Percentiles rank a stretch among this genome's conserved stretches.
Evolutionary conservation across 371 early-diverging fungal species (phyloP).

Genomic region (Haplosporangium sp.): DNA sequence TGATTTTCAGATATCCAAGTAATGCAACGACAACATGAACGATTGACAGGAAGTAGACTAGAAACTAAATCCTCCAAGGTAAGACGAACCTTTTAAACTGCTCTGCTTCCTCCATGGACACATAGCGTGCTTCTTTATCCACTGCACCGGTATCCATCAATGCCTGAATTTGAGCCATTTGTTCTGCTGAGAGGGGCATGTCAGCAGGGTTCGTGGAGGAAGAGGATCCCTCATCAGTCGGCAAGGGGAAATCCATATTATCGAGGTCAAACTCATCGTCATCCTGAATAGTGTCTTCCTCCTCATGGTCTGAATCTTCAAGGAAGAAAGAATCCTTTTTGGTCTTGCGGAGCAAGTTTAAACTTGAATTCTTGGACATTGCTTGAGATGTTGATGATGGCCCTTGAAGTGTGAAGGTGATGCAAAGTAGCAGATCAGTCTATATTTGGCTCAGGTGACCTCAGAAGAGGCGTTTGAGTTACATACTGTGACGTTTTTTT

Average conservation of each 20-base stretch:
- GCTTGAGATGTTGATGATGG: neutral
- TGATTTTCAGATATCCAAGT: neutral
- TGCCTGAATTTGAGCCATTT: constrained; percentile 42
- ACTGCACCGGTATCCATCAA: constrained; percentile 45
- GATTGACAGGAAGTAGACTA: no score
- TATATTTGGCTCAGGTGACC: neutral
- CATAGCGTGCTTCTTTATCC: constrained; percentile 39
- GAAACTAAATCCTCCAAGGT: neutral
- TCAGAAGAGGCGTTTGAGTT: no score
- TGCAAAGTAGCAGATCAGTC: neutral
- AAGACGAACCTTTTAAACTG: constrained; percentile 47
- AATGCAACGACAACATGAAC: neutral
- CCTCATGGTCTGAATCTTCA: constrained; percentile 37
- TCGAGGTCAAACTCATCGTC: constrained; percentile 69
- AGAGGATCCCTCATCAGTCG: constrained; percentile 47
- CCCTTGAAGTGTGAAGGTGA: neutral
- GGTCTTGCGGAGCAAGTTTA: constrained; percentile 46
- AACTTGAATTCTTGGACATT: constrained; percentile 49
- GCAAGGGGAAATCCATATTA: constrained; percentile 77
- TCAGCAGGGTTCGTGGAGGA: constrained; percentile 13
- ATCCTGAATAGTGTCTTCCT: constrained; percentile 20
- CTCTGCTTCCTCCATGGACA: constrained; percentile 45
- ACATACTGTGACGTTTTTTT: no score
- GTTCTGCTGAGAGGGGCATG: constrained; percentile 34
- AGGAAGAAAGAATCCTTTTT: constrained; percentile 50